Base-by-base conservation (phyloP, 2,329 filamentous ascomycete genomes). In the Claviceps digitariae region DNA sequence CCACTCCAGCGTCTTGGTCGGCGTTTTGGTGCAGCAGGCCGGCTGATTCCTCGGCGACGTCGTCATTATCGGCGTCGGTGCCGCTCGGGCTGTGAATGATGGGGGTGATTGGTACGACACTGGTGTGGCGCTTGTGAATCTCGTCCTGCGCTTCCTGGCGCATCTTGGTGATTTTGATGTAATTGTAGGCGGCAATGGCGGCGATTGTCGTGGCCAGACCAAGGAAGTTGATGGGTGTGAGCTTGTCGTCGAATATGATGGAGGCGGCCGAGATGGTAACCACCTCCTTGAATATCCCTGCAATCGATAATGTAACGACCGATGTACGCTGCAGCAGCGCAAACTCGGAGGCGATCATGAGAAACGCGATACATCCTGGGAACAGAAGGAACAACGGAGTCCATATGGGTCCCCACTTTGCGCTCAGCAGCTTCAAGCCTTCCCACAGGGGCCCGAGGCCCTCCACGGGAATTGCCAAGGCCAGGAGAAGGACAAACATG, bases 211-310 rank as follows among this genome's bases (percentile, higher is more conserved):
- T 82, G n/a, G 94, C 64, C 13, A 98, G 74, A 8, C 93, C 93
- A 17, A 86, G 79, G 10, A 96, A 73, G 67, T 98, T 98, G 72
- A 98, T 81, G 0, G 84, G 74, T 0, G 90, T 96, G 47, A 98
- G 79, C 49, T 79, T 81, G 66, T 98, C 93, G 61, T 93, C 80
- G 72, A 96, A 98, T 4, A 95, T 82, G 29, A 94, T 67, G 9
- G 89, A 86, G 0, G 91, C 91, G 1, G 89, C 90, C 43, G 82
- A 84, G 63, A 98, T 97, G 15, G 93, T 98, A 53, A 98, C 84
- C 43, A 97, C 93, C 72, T 98, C 93, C 68, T 98, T 98, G 76
- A 98, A 97, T 57, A 98, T 97, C 56, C 93, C 93, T 57, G 90
- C 95, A 61, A 98, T 96, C 51, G 87, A 94, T 47, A 98, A 77